Evolutionary conservation across 2,329 filamentous ascomycete species (phyloP), one percentile per base, ranked within the genome.

Genomic region (Nakataea oryzae): DNA sequence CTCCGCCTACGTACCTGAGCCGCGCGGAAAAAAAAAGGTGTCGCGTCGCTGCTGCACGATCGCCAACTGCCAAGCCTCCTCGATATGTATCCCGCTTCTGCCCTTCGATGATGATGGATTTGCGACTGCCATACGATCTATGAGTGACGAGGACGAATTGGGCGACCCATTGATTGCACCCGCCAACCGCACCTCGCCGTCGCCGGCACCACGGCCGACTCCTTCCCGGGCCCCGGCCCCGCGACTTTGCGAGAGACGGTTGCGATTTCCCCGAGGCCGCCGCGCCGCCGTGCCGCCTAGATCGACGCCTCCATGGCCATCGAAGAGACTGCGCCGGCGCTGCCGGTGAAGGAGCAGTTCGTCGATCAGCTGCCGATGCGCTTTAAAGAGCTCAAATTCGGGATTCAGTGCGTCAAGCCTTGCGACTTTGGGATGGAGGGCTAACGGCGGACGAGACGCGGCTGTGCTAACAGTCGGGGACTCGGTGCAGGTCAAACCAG

Each of bases 301-400:
- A 32, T 26, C 26, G 58, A 11, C 26, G 58, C 58, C 59, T 29
- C 4, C 41, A 61, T 61, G 59, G 59, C 27, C 11, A 55, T 34
- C 27, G 59, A 61, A 24, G 59, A n/a, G 27, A 29, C 50, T 24
- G 47, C 28, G n/a, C 27, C 59, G 41, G 50, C 59, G 26, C 24
- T 47, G 47, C 57, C 29, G 54, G 54, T 56, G 34, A 97, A 97
- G 81, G 86, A 91, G 79, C 92, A 96, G 83, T 88, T 97, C 73
- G 84, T 91, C 61, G 92, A 97, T 76, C 87, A 87, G 72, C 82
- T 91, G 62, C 93, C 93, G 41, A 96, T 96, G 79, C 89, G 91
- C 70, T 96, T 97, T 79, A 92, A 89, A 74, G 89, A 92, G 72
- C 84, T 97, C 73, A 93, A 96, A 72, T 97, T 97, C 75, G 93